Percentiles rank a stretch among this genome's conserved stretches.
Evolutionary conservation across 1,284 basidiomycete species (phyloP).

Genomic region (Sanghuangporus sanghuang): DNA sequence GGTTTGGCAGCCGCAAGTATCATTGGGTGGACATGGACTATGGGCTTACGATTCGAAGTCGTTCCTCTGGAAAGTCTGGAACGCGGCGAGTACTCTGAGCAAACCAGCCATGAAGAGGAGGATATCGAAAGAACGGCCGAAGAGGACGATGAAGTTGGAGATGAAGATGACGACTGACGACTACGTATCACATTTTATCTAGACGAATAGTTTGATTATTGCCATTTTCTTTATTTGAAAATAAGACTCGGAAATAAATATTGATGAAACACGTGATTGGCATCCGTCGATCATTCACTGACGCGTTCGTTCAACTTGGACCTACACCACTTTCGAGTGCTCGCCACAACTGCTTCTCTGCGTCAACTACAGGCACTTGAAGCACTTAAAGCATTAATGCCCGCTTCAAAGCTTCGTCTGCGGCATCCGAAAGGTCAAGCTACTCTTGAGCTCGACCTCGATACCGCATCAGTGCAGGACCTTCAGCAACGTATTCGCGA

Average conservation of each 20-base stretch:
- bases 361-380: no score
- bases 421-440: slow-evolving; percentile 56
- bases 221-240: no score
- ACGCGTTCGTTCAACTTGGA: not conserved
- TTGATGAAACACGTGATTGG: not conserved
- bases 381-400: not conserved
- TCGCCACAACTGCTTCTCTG: not conserved
- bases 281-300: not conserved
- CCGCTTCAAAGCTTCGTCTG: slow-evolving; percentile 30
- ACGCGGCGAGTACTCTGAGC: slow-evolving; percentile 20
- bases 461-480: slow-evolving; percentile 60
- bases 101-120: slow-evolving; percentile 25
- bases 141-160: not conserved
- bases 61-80: slow-evolving; percentile 10
- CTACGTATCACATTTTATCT: no score
- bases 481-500: slow-evolving; percentile 68
- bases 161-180: not conserved
- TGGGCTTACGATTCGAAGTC: slow-evolving; percentile 14
- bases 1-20: slow-evolving; percentile 26
- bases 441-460: slow-evolving; percentile 67
- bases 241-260: not conserved
- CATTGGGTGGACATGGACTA: slow-evolving; percentile 19
- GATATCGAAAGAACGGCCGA: slow-evolving; percentile 19
- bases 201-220: no score
- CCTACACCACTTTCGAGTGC: not conserved